Base-by-base conservation (phyloP, 1,139 yeast genomes). In the Waltiozyma sp. region DNA sequence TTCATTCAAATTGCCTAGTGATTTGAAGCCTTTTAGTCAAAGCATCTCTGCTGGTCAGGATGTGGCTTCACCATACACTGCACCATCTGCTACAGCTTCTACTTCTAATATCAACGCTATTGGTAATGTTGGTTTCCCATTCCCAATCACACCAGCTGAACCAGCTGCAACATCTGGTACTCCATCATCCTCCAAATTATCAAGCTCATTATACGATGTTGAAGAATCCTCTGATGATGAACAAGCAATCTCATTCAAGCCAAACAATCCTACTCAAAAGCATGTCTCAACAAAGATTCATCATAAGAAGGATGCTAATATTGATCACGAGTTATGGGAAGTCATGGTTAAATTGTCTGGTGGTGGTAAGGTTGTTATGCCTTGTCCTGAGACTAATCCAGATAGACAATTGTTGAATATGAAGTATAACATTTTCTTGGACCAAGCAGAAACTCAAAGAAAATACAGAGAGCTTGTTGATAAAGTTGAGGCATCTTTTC, bases 321-420 rank as follows among this genome's bases (percentile, higher is more conserved):
- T 21, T 14, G 38, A 21, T 11, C 26, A 21, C 13, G 72, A 68
- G 48, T 68, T 91, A 49, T 91, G 97, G 97, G 75, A 77, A 41
- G 77, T 83, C 38, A 91, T 91, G 98, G 74, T 75, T 52, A 72
- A 73, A 49, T 72, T 88, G 70, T 84, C 95, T 4, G 91, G 94
- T 16, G 77, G 82, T 15, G 97, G 96, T 43, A 73, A 72, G 51
- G 86, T 80, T 18, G 83, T 91, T 40, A 61, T 68, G 49, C 97
- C 97, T 8, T 66, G 77, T 28, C 66, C 72, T 14, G 64, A 58
- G 10, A 64, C 64, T 38, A 73, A 74, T 47, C 78, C 85, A 1
- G 95, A 86, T 60, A 70, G 88, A 55, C 70, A 69, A 54, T 70
- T 91, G 48, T 71, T 91, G 58, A 65, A 72, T 48, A 85, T 80